A percentile compares a stretch with the other conserved stretches of the same genome.
These are phyloP conservation scores for Hymenoscyphus fraxineus DNA, from an alignment of 2,329 filamentous ascomycete genomes.

Conservation along the genomic window DNA sequence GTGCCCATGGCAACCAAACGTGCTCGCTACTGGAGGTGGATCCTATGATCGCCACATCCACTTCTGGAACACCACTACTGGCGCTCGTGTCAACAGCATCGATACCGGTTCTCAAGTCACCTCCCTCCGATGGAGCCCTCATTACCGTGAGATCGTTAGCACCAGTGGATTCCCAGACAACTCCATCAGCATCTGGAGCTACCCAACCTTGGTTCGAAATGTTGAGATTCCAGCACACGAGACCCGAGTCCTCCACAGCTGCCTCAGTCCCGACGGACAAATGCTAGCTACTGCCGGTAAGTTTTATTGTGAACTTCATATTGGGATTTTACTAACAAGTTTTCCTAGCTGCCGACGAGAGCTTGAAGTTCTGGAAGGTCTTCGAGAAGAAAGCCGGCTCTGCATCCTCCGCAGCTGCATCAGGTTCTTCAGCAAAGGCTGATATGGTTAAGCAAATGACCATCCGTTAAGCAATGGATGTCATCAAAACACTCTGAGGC, in stretches of 20 bases:
- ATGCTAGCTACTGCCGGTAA: conserved; percentile 89
- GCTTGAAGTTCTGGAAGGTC: conserved; percentile 99
- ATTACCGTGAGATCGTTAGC: conserved; percentile 97
- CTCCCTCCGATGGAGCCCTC: conserved; percentile 90
- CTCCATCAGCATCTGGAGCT: conserved; percentile 98
- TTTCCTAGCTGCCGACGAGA: conserved; percentile 77
- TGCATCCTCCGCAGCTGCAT: conserved; percentile 59
- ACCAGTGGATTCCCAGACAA: conserved; percentile 99
- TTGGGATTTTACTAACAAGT: conserved; percentile 31
- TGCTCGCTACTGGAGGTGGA: conserved; percentile 92
- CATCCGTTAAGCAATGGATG: conserved; percentile 58
- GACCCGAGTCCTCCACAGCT: conserved; percentile 93
- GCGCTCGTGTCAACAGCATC: conserved; percentile 97
- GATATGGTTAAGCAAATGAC: conserved; percentile 95
- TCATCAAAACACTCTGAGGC: conserved; percentile 26
- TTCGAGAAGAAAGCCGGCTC: conserved; percentile 96
- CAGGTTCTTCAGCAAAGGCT: conserved; percentile 71
- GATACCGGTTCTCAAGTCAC: conserved; percentile 98
- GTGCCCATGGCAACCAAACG: conserved; percentile 98
- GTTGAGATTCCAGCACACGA: conserved; percentile 98
- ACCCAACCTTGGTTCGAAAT: conserved; percentile 93
- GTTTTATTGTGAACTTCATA: conserved; percentile 28
- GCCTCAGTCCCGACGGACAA: conserved; percentile 93
- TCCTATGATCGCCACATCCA: conserved; percentile 98
- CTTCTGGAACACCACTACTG: conserved; percentile 99